These are phyloP conservation scores for Lodderomyces beijingensis DNA, from an alignment of 1,139 yeast species.

Conservation along the genomic window DNA sequence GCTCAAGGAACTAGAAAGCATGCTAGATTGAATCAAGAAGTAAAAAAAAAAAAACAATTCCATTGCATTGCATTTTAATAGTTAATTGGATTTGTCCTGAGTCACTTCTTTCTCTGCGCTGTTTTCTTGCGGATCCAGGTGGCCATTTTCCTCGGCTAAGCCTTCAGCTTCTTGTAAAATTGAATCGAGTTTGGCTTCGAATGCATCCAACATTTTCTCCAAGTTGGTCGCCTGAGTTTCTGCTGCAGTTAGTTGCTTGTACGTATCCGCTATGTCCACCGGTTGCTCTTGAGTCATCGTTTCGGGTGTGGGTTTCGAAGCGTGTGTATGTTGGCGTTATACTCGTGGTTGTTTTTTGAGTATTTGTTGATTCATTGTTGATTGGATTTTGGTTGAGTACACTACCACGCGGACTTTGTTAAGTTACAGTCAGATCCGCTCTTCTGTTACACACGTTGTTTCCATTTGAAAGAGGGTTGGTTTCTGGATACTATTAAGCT, in stretches of 20 bases:
- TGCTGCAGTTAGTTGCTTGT: conserved; percentile 39
- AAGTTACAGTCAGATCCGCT: neutral
- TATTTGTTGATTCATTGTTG: too few species aligned
- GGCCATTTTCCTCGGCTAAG: conserved; percentile 11
- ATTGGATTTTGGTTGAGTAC: neutral
- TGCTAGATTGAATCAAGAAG: conserved; percentile 6
- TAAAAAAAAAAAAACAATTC: neutral
- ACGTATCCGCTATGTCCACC: conserved; percentile 31
- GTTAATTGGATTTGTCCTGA: conserved; percentile 1
- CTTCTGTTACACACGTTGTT: neutral
- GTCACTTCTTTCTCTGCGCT: too few species aligned
- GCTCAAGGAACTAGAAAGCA: conserved; percentile 9
- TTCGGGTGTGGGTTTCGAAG: neutral
- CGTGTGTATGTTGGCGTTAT: neutral
- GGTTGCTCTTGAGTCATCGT: conserved; percentile 20
- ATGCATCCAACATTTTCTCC: conserved; percentile 41
- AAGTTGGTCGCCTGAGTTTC: conserved; percentile 39
- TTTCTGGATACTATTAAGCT: too few species aligned
- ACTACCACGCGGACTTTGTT: too few species aligned
- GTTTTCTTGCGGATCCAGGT: too few species aligned
- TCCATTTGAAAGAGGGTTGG: neutral
- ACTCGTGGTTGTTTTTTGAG: neutral
- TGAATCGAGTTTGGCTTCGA: conserved; percentile 42
- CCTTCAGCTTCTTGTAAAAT: conserved; percentile 40
- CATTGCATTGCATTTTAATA: neutral